Evolutionary conservation across 495 filamentous ascomycete species (phyloP).

Genomic region (Xylaria bambusicola): DNA sequence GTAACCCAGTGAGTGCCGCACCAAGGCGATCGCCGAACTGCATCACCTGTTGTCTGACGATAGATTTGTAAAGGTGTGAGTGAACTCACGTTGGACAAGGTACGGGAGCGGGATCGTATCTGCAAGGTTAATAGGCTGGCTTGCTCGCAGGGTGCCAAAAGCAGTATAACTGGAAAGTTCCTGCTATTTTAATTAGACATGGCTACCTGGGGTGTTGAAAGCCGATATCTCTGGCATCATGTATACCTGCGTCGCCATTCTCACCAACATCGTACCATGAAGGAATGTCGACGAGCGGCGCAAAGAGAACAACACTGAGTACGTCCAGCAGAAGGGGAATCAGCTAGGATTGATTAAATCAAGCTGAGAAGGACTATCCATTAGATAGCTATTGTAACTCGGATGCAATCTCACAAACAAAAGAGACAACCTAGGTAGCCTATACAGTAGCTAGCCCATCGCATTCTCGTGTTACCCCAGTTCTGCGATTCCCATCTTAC

Average conservation of each 20-base stretch:
- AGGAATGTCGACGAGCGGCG: not conserved
- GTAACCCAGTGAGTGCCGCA: constrained; percentile 10
- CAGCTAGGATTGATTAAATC: too few relatives aligned
- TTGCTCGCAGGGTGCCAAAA: not conserved
- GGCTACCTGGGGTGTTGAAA: not conserved
- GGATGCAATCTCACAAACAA: not conserved
- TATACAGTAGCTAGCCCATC: not conserved
- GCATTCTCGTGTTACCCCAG: not conserved
- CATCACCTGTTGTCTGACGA: constrained; percentile 18
- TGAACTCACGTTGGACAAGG: constrained; percentile 18
- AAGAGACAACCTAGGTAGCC: too few relatives aligned
- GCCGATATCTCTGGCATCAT: not conserved
- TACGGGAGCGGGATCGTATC: constrained; percentile 18
- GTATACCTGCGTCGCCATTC: constrained; percentile 1
- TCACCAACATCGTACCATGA: constrained; percentile 7
- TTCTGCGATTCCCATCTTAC: not conserved
- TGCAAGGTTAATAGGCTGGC: constrained; percentile 8
- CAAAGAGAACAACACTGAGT: not conserved
- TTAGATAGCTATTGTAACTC: too few relatives aligned
- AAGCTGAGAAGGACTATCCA: too few relatives aligned
- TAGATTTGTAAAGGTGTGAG: constrained; percentile 11
- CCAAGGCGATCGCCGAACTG: constrained; percentile 13
- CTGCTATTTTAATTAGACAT: not conserved
- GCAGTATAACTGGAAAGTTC: not conserved
- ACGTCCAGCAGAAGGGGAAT: too few relatives aligned